phyloP scores from a whole-genome alignment of 257 asterid species.

The Solanum dulcamara region DNA sequence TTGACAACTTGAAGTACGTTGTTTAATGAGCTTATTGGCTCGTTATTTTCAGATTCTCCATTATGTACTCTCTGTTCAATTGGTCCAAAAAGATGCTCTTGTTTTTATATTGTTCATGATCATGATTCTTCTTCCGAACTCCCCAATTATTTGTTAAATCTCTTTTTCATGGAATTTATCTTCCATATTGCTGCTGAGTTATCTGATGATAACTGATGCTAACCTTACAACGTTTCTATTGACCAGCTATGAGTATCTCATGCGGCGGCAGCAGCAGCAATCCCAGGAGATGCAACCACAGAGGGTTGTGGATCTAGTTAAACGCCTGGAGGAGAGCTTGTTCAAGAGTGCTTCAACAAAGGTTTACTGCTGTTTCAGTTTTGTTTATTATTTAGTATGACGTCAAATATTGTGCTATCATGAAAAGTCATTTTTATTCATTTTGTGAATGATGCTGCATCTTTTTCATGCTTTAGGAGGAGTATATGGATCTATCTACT shows the following conservation, averaged over 20 bases:
- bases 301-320: constrained; percentile 57
- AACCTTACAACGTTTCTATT: constrained; percentile 11
- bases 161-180: neutral
- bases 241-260: constrained; percentile 53
- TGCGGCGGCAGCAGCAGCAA: constrained; percentile 58
- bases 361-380: constrained; percentile 29
- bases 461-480: constrained; percentile 49
- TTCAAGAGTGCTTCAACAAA: constrained; percentile 65
- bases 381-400: neutral
- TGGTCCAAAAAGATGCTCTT: neutral
- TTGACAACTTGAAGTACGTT: neutral
- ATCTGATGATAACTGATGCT: neutral
- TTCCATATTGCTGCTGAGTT: neutral
- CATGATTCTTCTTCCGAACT: neutral
- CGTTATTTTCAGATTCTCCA: neutral
- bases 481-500: constrained; percentile 58
- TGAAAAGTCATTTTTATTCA: neutral
- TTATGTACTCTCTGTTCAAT: neutral
- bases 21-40: neutral
- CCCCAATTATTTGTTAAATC: neutral
- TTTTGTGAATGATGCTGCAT: constrained; percentile 5
- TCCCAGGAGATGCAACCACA: constrained; percentile 41
- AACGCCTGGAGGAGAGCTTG: constrained; percentile 73
- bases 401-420: neutral
- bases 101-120: neutral